Conservation (phyloP, 306 rosid species). For the Abrus precatorius region DNA sequence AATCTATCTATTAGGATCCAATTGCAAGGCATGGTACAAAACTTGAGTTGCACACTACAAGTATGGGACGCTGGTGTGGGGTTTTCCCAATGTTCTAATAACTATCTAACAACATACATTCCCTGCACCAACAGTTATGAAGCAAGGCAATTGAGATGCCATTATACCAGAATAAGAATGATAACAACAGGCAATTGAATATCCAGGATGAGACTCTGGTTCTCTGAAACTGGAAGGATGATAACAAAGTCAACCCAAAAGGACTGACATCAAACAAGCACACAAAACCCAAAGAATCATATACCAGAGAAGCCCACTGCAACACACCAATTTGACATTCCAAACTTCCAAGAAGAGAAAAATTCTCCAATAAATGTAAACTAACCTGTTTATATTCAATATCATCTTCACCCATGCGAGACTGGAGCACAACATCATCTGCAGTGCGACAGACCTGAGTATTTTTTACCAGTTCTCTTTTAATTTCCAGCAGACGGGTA, state of each 20-base stretch:
- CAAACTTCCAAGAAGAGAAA: slow-evolving; percentile 32
- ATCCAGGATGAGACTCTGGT: slow-evolving; percentile 22
- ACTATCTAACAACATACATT: too few relatives aligned
- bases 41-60: too few relatives aligned
- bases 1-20: not conserved
- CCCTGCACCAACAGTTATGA: too few relatives aligned
- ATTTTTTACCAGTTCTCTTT: slow-evolving; percentile 82
- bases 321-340: slow-evolving; percentile 25
- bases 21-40: too few relatives aligned
- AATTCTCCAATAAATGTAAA: slow-evolving; percentile 22
- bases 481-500: slow-evolving; percentile 93
- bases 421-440: slow-evolving; percentile 82
- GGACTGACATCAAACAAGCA: slow-evolving; percentile 13
- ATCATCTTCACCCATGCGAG: slow-evolving; percentile 65
- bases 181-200: not conserved
- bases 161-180: too few relatives aligned
- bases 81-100: too few relatives aligned
- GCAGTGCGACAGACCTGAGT: slow-evolving; percentile 73
- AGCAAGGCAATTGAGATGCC: too few relatives aligned
- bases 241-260: not conserved
- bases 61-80: too few relatives aligned
- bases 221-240: slow-evolving; percentile 26
- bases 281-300: slow-evolving; percentile 21
- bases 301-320: not conserved
- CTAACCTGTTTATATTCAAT: slow-evolving; percentile 76